Conservation (phyloP, 2,329 filamentous ascomycete species). For the Alternaria triticimaculans region DNA sequence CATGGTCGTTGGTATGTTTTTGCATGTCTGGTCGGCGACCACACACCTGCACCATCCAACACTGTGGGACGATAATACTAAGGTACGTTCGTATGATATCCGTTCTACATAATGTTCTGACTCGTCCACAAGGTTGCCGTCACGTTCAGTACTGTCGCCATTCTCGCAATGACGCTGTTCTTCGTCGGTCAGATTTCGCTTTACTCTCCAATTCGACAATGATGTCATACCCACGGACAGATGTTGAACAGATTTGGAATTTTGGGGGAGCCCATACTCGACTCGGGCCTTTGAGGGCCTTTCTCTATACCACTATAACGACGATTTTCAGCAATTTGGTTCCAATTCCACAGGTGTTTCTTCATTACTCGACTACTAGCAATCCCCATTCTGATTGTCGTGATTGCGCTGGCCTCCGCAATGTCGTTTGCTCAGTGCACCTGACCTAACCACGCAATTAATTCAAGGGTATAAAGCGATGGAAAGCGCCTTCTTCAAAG, state of each 20-base stretch:
- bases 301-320: neutral
- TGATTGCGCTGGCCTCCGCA: neutral
- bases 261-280: neutral
- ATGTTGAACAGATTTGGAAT: neutral
- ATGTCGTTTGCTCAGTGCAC: neutral
- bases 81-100: slow-evolving; percentile 18
- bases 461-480: neutral
- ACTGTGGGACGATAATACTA: slow-evolving; percentile 43
- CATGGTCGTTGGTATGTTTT: slow-evolving; percentile 50
- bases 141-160: slow-evolving; percentile 21
- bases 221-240: neutral
- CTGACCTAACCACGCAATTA: neutral
- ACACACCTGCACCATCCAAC: slow-evolving; percentile 24
- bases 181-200: slow-evolving; percentile 29
- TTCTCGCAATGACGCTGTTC: slow-evolving; percentile 22
- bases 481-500: neutral
- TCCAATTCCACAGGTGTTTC: neutral
- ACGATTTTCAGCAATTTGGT: neutral
- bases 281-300: neutral
- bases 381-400: neutral
- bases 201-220: slow-evolving; percentile 11
- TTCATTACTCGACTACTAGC: neutral
- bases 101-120: neutral
- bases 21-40: slow-evolving; percentile 49
- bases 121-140: slow-evolving; percentile 22